A percentile compares a stretch with the other conserved stretches of the same genome.
These are phyloP conservation scores for Euphorbia celastroides DNA, from an alignment of 441 rosid genomes.

Conservation along the genomic window DNA sequence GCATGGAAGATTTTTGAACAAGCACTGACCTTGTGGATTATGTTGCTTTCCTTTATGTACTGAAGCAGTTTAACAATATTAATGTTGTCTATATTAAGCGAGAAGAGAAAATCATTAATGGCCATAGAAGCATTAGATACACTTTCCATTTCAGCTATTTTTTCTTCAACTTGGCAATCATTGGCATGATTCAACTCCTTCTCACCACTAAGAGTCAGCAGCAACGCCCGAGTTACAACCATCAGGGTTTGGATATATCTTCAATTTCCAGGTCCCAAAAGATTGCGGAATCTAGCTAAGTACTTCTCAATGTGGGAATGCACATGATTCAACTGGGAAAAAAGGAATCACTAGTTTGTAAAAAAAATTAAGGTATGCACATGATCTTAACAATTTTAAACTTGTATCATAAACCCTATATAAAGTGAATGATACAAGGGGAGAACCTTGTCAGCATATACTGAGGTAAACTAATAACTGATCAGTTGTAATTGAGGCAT, in stretches of 20 bases:
- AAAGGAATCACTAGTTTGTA: background rate
- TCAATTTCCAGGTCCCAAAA: slow-evolving; percentile 84
- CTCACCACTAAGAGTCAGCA: slow-evolving; percentile 41
- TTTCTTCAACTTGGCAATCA: slow-evolving; percentile 32
- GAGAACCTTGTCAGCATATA: background rate
- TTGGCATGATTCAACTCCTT: slow-evolving; percentile 25
- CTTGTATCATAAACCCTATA: background rate
- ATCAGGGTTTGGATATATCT: slow-evolving; percentile 89
- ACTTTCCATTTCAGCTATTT: slow-evolving; percentile 28
- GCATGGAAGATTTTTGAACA: slow-evolving; percentile 11
- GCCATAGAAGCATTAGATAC: slow-evolving; percentile 53
- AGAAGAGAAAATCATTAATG: slow-evolving; percentile 81
- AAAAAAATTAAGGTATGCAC: background rate
- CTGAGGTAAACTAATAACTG: background rate
- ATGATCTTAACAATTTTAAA: slow-evolving; percentile 3
- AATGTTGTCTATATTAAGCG: slow-evolving; percentile 80
- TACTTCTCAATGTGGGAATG: slow-evolving; percentile 58
- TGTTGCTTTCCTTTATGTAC: slow-evolving; percentile 78
- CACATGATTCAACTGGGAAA: slow-evolving; percentile 66
- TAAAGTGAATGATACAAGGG: slow-evolving; percentile 3
- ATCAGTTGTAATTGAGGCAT: background rate
- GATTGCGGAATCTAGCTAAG: slow-evolving; percentile 63
- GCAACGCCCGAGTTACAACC: slow-evolving; percentile 67
- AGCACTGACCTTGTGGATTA: slow-evolving; percentile 73
- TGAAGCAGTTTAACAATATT: slow-evolving; percentile 74